Evolutionary conservation across 345 rosid species (phyloP), one percentile per base, ranked within the genome.

Genomic region (Isatis tinctoria): DNA sequence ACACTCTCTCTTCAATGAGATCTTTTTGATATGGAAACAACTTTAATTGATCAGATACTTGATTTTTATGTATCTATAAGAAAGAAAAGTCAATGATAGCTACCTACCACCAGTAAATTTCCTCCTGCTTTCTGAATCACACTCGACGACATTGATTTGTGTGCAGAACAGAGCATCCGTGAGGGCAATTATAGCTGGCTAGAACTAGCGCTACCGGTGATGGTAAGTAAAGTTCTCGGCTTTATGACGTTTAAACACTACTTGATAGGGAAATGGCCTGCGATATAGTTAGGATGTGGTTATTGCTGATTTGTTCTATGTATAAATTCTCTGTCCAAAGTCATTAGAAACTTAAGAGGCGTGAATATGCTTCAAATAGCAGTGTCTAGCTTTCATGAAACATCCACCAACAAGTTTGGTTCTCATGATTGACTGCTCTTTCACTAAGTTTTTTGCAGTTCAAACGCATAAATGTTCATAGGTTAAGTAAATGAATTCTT

Each of bases 191-290:
- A 67, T 74, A 83, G 73, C 80, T 90, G 44, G 87, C 82, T 5
- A 78, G 97, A 75, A 88, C 97, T 8, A 88, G 88, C 44, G 83
- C 80, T 43, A 87, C 91, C 20, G 89, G 87, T 36, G 89, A 85
- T 40, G 89, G 89, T 85, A 76, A 13, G 67, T 51, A 24, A 39
- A 7, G 3, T 16, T 67, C 69, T n/a, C 10, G 6, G n/a, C 56
- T 32, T 28, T 17, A 17, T 49, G 2, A 24, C 37, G 18, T 20
- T 40, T 40, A 40, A 13, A 40, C n/a, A 4, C 18, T 30, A 33
- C 8, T 35, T 5, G 5, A 27, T 43, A 18, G 26, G 2, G 4
- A n/a, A 30, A 10, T 60, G 49, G 48, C 8, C 10, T 60, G 3
- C 18, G 57, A 10, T 73, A 30, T 73, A 54, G 65, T 2, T 43